Conservation (phyloP, 371 early-diverging fungal species). For the Mortierella sp. region DNA sequence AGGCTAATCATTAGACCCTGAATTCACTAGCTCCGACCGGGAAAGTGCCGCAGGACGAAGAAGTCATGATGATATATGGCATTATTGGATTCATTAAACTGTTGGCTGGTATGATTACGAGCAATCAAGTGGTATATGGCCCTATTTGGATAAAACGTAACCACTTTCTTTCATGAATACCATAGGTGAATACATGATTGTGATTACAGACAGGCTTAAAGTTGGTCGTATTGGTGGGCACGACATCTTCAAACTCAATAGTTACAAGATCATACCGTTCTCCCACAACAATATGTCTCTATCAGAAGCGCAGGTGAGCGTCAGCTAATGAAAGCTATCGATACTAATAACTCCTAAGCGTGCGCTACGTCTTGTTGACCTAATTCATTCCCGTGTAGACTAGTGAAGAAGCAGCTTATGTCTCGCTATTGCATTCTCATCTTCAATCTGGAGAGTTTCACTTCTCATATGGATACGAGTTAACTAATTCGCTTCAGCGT, state of each 20-base stretch:
- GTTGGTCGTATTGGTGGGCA: slow-evolving; percentile 76
- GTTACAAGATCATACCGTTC: slow-evolving; percentile 81
- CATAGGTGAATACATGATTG: slow-evolving; percentile 86
- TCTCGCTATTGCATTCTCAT: slow-evolving; percentile 76
- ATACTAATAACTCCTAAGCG: background rate
- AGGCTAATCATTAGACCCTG: background rate
- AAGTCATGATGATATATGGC: slow-evolving; percentile 68
- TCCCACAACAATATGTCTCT: slow-evolving; percentile 63
- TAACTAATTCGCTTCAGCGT: slow-evolving; percentile 88
- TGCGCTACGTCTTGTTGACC: background rate
- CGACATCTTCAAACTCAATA: slow-evolving; percentile 80
- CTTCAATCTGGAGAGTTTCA: slow-evolving; percentile 83
- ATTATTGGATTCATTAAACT: slow-evolving; percentile 83
- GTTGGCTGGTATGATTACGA: slow-evolving; percentile 69
- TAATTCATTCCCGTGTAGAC: slow-evolving; percentile 54
- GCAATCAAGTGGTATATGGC: background rate
- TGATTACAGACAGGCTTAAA: slow-evolving; percentile 82
- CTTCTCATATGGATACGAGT: slow-evolving; percentile 88
- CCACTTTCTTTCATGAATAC: background rate
- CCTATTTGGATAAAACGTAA: background rate
- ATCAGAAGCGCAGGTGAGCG: slow-evolving; percentile 64
- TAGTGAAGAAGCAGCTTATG: slow-evolving; percentile 83
- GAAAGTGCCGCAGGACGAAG: slow-evolving; percentile 36
- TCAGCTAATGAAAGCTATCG: background rate
- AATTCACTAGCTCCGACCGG: slow-evolving; percentile 27